These are phyloP conservation scores for Aspergillus oerlinghausenensis DNA, from an alignment of 2,329 filamentous ascomycete genomes.

Conservation along the genomic window DNA sequence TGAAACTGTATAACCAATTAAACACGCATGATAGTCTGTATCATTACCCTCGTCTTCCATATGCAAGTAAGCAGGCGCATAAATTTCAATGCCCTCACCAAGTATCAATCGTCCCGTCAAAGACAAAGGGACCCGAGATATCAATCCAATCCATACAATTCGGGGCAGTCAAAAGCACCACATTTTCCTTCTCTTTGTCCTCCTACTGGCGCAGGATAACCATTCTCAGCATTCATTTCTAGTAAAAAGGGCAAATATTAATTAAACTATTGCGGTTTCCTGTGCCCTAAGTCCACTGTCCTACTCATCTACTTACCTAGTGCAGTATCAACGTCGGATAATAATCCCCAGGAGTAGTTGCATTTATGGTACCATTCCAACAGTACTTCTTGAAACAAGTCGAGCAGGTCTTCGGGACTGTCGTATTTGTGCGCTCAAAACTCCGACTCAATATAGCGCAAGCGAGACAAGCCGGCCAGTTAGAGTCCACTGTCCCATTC, in stretches of 20 bases:
- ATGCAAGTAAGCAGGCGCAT: no score
- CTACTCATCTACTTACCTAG: not conserved
- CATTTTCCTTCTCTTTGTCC: no score
- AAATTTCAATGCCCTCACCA: no score
- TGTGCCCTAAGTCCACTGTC: not conserved
- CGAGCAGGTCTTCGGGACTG: slow-evolving; percentile 64
- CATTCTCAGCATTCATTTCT: no score
- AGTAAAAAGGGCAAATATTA: not conserved
- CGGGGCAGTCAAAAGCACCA: no score
- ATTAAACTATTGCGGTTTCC: not conserved
- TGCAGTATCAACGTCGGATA: slow-evolving; percentile 28
- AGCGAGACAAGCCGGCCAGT: slow-evolving; percentile 76
- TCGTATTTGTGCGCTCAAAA: slow-evolving; percentile 62
- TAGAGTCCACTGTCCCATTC: slow-evolving; percentile 65
- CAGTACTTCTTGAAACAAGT: slow-evolving; percentile 76
- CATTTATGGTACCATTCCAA: slow-evolving; percentile 70
- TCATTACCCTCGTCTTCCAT: no score
- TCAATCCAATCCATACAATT: no score
- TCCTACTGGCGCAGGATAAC: no score
- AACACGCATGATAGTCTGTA: no score
- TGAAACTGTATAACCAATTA: no score
- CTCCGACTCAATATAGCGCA: slow-evolving; percentile 77
- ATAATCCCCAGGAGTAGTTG: slow-evolving; percentile 35
- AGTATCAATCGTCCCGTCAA: no score
- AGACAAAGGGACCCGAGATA: no score